Evolutionary conservation across 768 basidiomycete species (phyloP).

Genomic region (Pulveroboletus sp.): DNA sequence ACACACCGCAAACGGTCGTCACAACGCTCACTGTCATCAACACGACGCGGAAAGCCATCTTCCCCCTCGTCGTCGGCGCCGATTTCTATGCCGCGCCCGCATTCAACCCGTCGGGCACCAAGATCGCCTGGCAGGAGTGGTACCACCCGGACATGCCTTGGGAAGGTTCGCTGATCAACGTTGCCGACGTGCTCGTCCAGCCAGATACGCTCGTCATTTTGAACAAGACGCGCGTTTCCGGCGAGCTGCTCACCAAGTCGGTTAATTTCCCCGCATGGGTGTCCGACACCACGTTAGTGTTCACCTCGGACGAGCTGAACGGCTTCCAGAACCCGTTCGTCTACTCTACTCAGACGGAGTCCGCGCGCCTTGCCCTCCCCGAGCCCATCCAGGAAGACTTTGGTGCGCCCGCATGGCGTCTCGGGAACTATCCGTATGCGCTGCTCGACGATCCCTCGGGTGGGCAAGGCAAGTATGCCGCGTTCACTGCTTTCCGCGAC

Average conservation of each 20-base stretch:
- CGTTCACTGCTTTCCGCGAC: constrained; percentile 32
- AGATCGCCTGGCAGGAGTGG: constrained; percentile 65
- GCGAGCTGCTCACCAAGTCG: constrained; percentile 46
- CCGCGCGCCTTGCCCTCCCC: constrained; percentile 31
- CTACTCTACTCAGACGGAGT: constrained; percentile 37
- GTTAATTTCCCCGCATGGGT: constrained; percentile 61
- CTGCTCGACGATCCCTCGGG: constrained; percentile 34
- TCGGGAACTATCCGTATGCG: constrained; percentile 48
- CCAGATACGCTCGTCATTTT: constrained; percentile 32
- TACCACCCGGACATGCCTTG: constrained; percentile 70
- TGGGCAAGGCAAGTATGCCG: constrained; percentile 17
- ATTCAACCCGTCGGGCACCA: constrained; percentile 57
- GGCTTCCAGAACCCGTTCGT: constrained; percentile 69
- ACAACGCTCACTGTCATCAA: constrained; percentile 59
- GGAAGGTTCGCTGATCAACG: constrained; percentile 55
- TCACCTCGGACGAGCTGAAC: constrained; percentile 54
- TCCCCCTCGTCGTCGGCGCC: constrained; percentile 49
- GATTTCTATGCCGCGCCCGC: constrained; percentile 68
- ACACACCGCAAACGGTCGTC: constrained; percentile 33
- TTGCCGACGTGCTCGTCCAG: constrained; percentile 43
- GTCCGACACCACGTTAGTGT: constrained; percentile 51
- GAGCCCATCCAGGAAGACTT: constrained; percentile 52
- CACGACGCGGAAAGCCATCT: constrained; percentile 39
- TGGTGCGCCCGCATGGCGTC: constrained; percentile 50
- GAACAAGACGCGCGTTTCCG: constrained; percentile 46